Base-by-base conservation (phyloP, 2,329 filamentous ascomycete genomes). In the Pseudogymnoascus verrucosus region DNA sequence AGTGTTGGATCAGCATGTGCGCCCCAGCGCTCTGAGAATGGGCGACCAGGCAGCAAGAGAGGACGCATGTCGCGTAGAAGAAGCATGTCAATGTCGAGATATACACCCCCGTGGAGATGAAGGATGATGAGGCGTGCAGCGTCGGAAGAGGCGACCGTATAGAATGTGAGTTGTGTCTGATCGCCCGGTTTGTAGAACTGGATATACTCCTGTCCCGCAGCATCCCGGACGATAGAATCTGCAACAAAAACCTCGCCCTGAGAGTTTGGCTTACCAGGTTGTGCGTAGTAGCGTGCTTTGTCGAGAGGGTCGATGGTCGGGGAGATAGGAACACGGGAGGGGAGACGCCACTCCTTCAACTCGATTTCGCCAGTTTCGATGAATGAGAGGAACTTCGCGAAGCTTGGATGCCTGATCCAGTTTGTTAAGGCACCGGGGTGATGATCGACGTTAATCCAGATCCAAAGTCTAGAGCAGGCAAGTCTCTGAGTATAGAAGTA, bases 111-210 rank as follows among this genome's bases (percentile, higher is more conserved):
- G 10, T 57, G 47, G n/a, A 57, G 47, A 57, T 57, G 47, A 16
- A 57, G 47, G 47, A 57, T 57, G n/a, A 57, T 57, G 8, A 57
- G 47, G 10, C 47, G 47, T 31, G 47, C 47, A 57, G 47, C 47
- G 19, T 57, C 47, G 2, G 47, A 57, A n/a, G 26, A 57, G 26
- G 47, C 47, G 26, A 57, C 47, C 10, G 47, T 57, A 34, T 57
- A 57, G 47, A 57, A 57, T 8, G 47, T 34, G 26, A 57, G 47
- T 31, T 57, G 47, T 2, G 47, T 57, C 19, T 57, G 47, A n/a
- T 34, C 47, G 14, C 47, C 47, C 19, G 47, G 47, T 19, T 57
- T 19, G 47, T 57, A 57, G 8, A 57, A 31, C 10, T 57, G 47
- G 5, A 57, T 57, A 31, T 57, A 31, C 10, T 57, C 47, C 23